Conservation (phyloP, 2,329 filamentous ascomycete genomes). For the Pseudogymnoascus sp. region DNA sequence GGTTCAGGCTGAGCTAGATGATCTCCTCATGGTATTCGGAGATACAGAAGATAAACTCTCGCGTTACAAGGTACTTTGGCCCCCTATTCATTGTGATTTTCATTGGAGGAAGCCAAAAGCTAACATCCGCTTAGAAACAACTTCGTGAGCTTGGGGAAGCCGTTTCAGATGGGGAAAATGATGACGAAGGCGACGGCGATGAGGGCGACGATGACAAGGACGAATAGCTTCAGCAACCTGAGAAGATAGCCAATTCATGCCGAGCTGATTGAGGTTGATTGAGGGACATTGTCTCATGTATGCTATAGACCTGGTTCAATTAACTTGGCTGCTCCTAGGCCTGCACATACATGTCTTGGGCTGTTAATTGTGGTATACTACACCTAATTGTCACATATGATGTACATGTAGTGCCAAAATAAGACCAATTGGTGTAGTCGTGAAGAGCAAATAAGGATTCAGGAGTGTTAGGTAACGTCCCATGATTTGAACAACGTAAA, state of each 20-base stretch:
- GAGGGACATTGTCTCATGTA: background rate
- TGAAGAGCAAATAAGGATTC: background rate
- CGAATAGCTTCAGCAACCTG: constrained; percentile 26
- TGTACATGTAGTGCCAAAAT: background rate
- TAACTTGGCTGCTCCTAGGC: background rate
- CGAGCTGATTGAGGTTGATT: background rate
- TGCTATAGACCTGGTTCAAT: background rate
- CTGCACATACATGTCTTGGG: background rate
- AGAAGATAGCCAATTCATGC: constrained; percentile 18
- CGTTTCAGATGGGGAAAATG: constrained; percentile 70
- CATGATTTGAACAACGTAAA: background rate
- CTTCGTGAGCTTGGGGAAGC: constrained; percentile 54
- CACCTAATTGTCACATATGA: background rate
- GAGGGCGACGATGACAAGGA: constrained; percentile 45
- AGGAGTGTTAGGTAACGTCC: background rate
- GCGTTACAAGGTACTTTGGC: constrained; percentile 59
- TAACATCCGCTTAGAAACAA: constrained; percentile 14
- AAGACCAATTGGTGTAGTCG: background rate
- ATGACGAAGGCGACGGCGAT: constrained; percentile 48
- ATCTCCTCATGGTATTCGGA: constrained; percentile 71
- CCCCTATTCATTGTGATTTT: background rate
- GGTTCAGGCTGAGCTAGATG: constrained; percentile 67
- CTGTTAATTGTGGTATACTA: background rate
- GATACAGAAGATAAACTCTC: constrained; percentile 71
- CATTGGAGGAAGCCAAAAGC: background rate